Percentiles rank a stretch among this genome's conserved stretches.
Conservation (phyloP, 2,329 filamentous ascomycete species). For the Aspergillus sp. region DNA sequence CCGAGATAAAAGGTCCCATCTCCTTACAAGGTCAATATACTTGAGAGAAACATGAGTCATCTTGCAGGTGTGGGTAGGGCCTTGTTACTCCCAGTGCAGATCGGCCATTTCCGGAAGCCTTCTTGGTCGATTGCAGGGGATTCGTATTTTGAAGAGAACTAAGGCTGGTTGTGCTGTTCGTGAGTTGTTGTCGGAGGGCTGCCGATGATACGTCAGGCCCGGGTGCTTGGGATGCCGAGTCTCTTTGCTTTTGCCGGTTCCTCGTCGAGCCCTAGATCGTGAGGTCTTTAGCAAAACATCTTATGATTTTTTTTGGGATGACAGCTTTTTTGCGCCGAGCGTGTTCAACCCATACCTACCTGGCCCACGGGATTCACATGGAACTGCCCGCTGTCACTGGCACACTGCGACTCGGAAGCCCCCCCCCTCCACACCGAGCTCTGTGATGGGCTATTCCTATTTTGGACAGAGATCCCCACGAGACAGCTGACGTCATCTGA, state of each 20-base stretch:
- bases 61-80: constrained; percentile 6
- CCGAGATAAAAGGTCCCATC: constrained; percentile 1
- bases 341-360: no score
- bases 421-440: neutral
- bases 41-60: constrained; percentile 7
- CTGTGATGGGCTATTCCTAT: neutral
- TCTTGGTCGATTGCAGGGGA: neutral
- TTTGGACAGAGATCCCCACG: neutral
- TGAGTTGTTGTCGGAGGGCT: constrained; percentile 1
- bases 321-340: neutral
- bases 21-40: constrained; percentile 2
- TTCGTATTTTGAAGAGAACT: neutral
- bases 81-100: neutral
- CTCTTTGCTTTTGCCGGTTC: constrained; percentile 1
- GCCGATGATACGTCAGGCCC: constrained; percentile 1
- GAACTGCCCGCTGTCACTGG: no score
- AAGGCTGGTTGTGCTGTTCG: neutral
- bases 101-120: neutral
- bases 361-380: no score
- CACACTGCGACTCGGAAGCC: no score
- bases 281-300: neutral
- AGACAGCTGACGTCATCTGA: neutral
- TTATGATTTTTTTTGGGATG: neutral
- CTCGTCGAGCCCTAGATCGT: neutral
- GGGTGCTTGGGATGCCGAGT: neutral